A percentile compares a stretch with the other conserved stretches of the same genome.
Evolutionary conservation across 129 eudicot species (phyloP).

Genomic region (Heracleum sosnowskyi): DNA sequence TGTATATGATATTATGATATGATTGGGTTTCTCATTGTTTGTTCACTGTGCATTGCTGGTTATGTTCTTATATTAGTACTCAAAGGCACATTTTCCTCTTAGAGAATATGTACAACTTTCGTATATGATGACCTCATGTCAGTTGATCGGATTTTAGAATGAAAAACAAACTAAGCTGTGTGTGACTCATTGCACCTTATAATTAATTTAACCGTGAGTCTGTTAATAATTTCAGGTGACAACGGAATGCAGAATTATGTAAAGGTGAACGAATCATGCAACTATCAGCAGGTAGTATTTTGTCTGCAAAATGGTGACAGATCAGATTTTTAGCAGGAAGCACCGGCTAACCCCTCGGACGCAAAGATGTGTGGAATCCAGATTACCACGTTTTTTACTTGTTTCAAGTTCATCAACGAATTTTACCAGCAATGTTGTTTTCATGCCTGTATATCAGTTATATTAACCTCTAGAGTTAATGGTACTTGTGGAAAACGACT

Average conservation of each 20-base stretch:
- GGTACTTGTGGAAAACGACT: neutral
- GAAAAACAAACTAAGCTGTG: neutral
- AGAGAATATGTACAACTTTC: neutral
- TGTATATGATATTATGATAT: neutral
- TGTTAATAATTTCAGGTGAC: neutral
- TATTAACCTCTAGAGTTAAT: neutral
- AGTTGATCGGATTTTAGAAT: neutral
- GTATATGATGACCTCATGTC: neutral
- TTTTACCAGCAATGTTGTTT: constrained; percentile 9
- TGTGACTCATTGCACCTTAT: neutral
- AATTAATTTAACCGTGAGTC: neutral
- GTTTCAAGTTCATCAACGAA: constrained; percentile 8
- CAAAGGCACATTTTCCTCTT: neutral
- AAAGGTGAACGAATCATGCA: neutral
- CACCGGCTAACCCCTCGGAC: neutral
- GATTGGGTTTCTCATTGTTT: neutral
- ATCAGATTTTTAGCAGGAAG: constrained; percentile 9
- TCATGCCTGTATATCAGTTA: neutral
- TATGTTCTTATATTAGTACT: neutral
- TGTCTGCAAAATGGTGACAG: constrained; percentile 3
- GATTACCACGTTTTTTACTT: neutral
- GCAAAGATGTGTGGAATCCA: neutral
- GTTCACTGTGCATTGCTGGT: too few relatives aligned
- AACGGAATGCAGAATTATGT: neutral
- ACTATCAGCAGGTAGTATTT: neutral